Conservation (phyloP, 306 rosid genomes). For the Betula pendula region DNA sequence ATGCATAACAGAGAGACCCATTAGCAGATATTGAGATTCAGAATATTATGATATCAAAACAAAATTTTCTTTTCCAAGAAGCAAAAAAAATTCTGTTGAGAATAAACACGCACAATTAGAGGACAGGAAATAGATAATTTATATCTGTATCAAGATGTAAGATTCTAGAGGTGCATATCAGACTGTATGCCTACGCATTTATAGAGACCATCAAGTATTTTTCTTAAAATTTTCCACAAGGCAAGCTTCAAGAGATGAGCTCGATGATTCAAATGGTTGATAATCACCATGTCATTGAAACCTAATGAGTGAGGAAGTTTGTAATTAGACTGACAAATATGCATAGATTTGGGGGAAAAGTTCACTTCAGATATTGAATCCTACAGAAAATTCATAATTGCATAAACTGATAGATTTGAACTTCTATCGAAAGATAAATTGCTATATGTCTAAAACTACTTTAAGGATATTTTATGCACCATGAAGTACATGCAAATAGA, state of each 20-base stretch:
- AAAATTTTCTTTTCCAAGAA: not conserved
- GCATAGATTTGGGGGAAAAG: not conserved
- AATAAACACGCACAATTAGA: not conserved
- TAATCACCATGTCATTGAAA: not conserved
- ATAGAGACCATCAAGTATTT: not conserved
- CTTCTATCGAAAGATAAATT: too few relatives aligned
- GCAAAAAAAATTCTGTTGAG: not conserved
- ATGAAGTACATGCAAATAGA: not conserved
- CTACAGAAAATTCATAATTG: not conserved
- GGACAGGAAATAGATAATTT: not conserved
- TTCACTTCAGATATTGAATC: not conserved
- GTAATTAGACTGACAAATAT: not conserved
- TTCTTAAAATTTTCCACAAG: too few relatives aligned
- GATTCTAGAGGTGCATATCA: not conserved
- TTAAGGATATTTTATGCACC: not conserved
- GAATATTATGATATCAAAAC: not conserved
- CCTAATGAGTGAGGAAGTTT: not conserved
- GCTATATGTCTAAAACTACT: too few relatives aligned
- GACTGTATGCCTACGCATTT: not conserved
- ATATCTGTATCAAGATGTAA: not conserved
- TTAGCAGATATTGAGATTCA: not conserved
- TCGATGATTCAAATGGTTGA: not conserved
- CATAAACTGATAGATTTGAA: too few relatives aligned
- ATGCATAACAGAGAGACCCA: not conserved
- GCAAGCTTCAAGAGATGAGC: not conserved